Base-by-base conservation (phyloP, 352 stramenopile species). In the Phytophthora palmivora region DNA sequence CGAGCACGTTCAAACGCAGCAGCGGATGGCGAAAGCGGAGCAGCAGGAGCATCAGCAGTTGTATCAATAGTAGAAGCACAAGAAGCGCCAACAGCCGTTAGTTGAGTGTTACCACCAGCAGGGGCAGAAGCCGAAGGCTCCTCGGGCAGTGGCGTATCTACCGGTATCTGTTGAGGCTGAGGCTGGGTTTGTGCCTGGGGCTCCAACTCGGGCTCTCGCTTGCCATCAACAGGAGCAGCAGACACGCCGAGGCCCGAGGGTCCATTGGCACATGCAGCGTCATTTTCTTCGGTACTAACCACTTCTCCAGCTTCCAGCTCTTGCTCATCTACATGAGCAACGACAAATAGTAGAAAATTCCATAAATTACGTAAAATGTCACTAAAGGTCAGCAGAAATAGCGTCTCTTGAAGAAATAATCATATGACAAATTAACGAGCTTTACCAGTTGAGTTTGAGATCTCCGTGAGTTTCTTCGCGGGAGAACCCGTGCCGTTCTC, bases 231-330 rank as follows among this genome's bases (percentile, higher is more conserved):
- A 63, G 34, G 33, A 65, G 48, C 62, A 56, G 34, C 59, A 74
- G 64, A 68, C 54, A 60, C 54, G 41, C 50, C 47, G 28, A 19
- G 14, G 48, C 54, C 59, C 43, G 39, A 63, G 63, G 49, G 19
- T 62, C 47, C 58, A 26, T 70, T 70, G 39, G 51, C 59, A 67
- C 64, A 58, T 55, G 50, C 38, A 67, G 49, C 52, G n/a, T 58
- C 38, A 64, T 70, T 72, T 15, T 74, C 69, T 60, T 70, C 47
- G 12, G 33, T 75, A 87, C 70, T 80, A 57, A 87, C 75, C 75
- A 84, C 70, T 82, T 84, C 74, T 63, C 78, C 78, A 54, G 75
- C 78, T 67, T 87, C 78, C 21, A 83, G 64, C 22, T 87, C 78
- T 57, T 75, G 55, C 26, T 82, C 58, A n/a, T 87, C 78, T 87